Conservation (phyloP, 257 asterid species). For the Penstemon davidsonii region DNA sequence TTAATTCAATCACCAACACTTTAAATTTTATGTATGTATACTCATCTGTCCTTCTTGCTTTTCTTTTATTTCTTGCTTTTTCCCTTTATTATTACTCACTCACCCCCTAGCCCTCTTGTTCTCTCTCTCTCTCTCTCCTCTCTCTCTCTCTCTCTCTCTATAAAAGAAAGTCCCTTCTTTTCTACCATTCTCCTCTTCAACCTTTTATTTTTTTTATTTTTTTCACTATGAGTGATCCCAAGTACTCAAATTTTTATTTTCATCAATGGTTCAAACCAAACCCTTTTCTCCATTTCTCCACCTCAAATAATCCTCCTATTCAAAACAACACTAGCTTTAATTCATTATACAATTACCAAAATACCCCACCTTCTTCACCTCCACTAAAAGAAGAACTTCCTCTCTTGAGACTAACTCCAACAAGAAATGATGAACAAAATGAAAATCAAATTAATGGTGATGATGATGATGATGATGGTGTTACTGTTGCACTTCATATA, state of each 20-base stretch:
- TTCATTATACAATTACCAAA: conserved; percentile 9
- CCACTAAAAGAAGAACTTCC: conserved; percentile 68
- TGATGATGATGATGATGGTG: conserved; percentile 37
- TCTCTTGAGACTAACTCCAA: conserved; percentile 46
- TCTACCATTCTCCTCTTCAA: conserved; percentile 34
- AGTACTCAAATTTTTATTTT: conserved; percentile 40
- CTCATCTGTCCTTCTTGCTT: not conserved
- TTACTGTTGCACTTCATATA: conserved; percentile 77
- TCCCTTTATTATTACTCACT: conserved; percentile 14
- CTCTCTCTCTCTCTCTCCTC: conserved; percentile 33
- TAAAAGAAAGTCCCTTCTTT: conserved; percentile 33
- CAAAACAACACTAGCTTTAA: conserved; percentile 2
- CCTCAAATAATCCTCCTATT: conserved; percentile 22
- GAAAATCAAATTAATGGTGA: conserved; percentile 13
- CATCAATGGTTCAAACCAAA: conserved; percentile 51
- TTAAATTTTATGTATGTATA: conserved; percentile 22
- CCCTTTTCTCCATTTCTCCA: conserved; percentile 35
- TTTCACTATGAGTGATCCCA: conserved; percentile 58
- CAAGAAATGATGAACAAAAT: conserved; percentile 30
- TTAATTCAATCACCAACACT: conserved; percentile 26
- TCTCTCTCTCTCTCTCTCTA: conserved; percentile 37
- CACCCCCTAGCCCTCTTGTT: not conserved
- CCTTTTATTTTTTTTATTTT: conserved; percentile 18
- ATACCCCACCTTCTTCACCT: conserved; percentile 54
- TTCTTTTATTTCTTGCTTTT: conserved; percentile 18